phyloP scores from a whole-genome alignment of 345 rosid genomes.

The Camelina laxa region DNA sequence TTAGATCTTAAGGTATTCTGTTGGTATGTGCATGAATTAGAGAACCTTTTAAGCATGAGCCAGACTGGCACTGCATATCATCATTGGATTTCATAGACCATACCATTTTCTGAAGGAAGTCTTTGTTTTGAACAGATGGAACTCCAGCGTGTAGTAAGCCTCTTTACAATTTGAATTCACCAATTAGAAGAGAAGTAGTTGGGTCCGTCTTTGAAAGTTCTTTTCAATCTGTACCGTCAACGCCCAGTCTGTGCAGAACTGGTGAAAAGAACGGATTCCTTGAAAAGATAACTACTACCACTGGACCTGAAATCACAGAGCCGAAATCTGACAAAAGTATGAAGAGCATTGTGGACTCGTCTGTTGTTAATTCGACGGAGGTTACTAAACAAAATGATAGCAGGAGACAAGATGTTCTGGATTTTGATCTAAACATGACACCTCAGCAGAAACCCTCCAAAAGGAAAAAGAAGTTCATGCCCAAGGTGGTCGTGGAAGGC shows the following conservation, averaged over 20 bases:
- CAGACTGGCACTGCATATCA: conserved; percentile 2
- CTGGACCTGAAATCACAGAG: conserved; percentile 39
- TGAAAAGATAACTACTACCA: conserved; percentile 31
- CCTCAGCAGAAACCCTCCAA: conserved; percentile 71
- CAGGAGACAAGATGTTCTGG: conserved; percentile 40
- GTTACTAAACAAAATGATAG: conserved; percentile 45
- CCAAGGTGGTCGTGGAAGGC: conserved; percentile 73
- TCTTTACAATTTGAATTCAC: conserved; percentile 54
- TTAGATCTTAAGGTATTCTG: background rate
- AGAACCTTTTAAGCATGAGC: conserved; percentile 5
- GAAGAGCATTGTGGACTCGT: conserved; percentile 53
- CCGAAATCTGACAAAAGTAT: conserved; percentile 31
- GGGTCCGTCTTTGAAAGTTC: conserved; percentile 39
- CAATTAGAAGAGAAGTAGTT: conserved; percentile 53
- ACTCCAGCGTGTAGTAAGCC: conserved; percentile 48
- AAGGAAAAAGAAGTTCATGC: conserved; percentile 79
- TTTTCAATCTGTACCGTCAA: conserved; percentile 46
- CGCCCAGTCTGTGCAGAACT: conserved; percentile 46
- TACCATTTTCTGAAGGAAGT: conserved; percentile 28
- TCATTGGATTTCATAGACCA: background rate
- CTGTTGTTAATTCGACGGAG: conserved; percentile 46
- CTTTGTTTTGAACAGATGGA: conserved; percentile 53
- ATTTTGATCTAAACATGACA: conserved; percentile 65
- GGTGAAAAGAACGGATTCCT: conserved; percentile 43
- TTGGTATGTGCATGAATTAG: conserved; percentile 13